A percentile compares a stretch with the other conserved stretches of the same genome.
Conservation (phyloP, 163 green algal genomes). For the Picocystis sp. region DNA sequence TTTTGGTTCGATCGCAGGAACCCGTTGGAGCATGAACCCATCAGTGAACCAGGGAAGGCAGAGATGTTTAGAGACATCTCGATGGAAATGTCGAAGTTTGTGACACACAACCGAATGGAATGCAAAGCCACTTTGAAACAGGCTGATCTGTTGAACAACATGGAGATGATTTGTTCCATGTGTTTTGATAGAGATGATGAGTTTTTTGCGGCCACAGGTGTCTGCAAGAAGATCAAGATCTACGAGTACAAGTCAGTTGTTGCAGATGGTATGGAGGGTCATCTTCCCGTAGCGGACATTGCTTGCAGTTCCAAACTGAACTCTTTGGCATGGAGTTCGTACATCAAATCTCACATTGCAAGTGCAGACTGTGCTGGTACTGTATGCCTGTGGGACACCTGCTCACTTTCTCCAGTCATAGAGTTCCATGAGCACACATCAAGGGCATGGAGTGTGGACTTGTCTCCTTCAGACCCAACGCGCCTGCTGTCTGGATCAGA, state of each 20-base stretch:
- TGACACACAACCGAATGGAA: conserved; percentile 21
- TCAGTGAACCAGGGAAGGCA: background rate
- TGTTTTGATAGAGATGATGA: conserved; percentile 75
- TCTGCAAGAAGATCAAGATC: conserved; percentile 53
- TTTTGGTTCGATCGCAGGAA: conserved; percentile 8
- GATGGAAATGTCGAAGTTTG: conserved; percentile 27
- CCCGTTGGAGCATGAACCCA: background rate
- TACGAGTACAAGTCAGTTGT: conserved; percentile 32
- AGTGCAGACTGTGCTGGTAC: conserved; percentile 17
- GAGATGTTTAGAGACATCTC: conserved; percentile 29
- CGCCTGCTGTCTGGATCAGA: conserved; percentile 42
- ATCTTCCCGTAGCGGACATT: conserved; percentile 27
- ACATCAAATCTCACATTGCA: conserved; percentile 30
- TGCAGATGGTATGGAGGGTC: conserved; percentile 9
- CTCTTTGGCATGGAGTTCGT: conserved; percentile 9
- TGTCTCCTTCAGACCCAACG: conserved; percentile 37
- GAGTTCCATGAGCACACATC: conserved; percentile 54
- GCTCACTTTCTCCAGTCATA: background rate
- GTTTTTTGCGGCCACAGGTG: conserved; percentile 74
- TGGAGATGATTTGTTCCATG: conserved; percentile 58
- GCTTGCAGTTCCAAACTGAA: conserved; percentile 9
- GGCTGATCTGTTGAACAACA: conserved; percentile 30
- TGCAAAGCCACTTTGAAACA: conserved; percentile 18
- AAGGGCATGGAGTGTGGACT: conserved; percentile 60
- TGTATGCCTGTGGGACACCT: conserved; percentile 39